Conservation (phyloP, 2,329 filamentous ascomycete genomes). For the Phialophora expanda region DNA sequence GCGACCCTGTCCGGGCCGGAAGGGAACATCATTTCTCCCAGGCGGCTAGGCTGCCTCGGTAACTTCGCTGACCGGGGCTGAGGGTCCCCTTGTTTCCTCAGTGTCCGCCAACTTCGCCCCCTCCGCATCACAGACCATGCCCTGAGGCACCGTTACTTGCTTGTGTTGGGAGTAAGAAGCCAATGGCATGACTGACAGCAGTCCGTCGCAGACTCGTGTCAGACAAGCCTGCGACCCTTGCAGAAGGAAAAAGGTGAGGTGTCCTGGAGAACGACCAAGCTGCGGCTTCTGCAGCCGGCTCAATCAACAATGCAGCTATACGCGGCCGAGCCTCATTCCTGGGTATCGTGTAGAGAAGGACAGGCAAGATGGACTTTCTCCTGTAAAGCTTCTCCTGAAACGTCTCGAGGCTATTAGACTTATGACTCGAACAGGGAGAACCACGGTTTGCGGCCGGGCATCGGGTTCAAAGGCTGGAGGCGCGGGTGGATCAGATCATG, state of each 20-base stretch:
- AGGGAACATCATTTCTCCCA: not conserved
- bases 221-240: conserved; percentile 52
- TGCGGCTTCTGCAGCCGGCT: conserved; percentile 59
- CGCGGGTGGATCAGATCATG: conserved; percentile 46
- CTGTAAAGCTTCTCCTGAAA: not conserved
- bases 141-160: not conserved
- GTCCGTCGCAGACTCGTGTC: conserved; percentile 39
- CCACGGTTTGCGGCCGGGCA: conserved; percentile 39
- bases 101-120: not conserved
- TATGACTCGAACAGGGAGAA: not conserved
- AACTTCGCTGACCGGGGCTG: too few species aligned
- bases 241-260: conserved; percentile 59
- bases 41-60: too few species aligned
- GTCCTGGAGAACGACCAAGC: conserved; percentile 56
- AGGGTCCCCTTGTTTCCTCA: not conserved
- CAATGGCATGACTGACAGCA: conserved; percentile 30
- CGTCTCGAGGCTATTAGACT: not conserved
- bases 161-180: not conserved
- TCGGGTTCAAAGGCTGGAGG: conserved; percentile 45
- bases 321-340: conserved; percentile 32
- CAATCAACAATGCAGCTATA: conserved; percentile 55
- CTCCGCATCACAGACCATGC: not conserved
- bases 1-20: not conserved
- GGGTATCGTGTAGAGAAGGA: conserved; percentile 41
- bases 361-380: conserved; percentile 20